These are phyloP conservation scores for Cutaneotrichosporon cavernicola DNA, from an alignment of 1,284 basidiomycete species.

Conservation along the genomic window DNA sequence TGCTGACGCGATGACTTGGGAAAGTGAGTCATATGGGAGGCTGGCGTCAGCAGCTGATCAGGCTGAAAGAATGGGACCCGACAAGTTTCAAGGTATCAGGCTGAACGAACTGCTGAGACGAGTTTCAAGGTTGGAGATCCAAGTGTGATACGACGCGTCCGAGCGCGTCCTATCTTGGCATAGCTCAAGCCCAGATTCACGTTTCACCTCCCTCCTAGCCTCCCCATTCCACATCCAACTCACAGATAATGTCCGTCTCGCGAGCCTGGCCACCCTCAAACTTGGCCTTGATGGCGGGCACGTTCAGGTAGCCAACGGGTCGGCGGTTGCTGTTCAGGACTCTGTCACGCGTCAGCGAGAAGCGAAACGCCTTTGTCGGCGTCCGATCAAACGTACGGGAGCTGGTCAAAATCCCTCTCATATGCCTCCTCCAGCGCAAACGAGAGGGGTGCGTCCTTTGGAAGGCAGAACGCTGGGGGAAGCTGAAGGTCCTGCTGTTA, in stretches of 20 bases:
- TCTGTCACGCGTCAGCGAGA: conserved; percentile 52
- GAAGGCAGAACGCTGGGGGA: conserved; percentile 81
- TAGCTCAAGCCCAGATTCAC: background rate
- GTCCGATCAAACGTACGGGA: conserved; percentile 62
- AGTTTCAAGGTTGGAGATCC: background rate
- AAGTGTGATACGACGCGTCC: background rate
- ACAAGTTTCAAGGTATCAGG: background rate
- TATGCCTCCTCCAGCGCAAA: conserved; percentile 79
- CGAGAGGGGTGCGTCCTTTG: conserved; percentile 66
- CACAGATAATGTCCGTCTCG: conserved; percentile 58
- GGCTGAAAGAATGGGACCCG: background rate
- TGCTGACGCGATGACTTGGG: conserved; percentile 60
- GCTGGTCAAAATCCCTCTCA: conserved; percentile 84
- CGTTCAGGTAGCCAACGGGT: conserved; percentile 78
- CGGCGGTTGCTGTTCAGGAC: conserved; percentile 69
- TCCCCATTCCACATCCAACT: conserved; percentile 35
- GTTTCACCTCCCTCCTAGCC: background rate
- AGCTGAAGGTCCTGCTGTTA: conserved; percentile 73
- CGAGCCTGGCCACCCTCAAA: conserved; percentile 72
- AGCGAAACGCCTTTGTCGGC: background rate
- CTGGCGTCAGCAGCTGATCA: conserved; percentile 52
- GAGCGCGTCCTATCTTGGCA: background rate
- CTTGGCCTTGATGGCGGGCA: conserved; percentile 67
- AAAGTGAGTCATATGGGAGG: conserved; percentile 72
- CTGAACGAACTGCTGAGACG: background rate